Conservation (phyloP, 495 filamentous ascomycete genomes). For the Aspergillus wentii region DNA sequence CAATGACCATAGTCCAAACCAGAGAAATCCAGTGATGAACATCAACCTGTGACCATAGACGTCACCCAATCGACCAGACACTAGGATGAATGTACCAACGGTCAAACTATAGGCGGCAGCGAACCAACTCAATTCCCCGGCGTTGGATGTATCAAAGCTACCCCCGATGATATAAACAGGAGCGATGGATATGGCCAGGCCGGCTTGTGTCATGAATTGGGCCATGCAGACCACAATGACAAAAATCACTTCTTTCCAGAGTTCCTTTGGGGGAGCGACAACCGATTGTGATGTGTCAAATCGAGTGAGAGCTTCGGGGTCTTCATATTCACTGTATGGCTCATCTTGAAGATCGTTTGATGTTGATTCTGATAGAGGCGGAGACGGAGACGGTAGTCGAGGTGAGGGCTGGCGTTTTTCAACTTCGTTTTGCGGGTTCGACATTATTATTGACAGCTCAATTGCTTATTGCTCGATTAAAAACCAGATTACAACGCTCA, state of each 20-base stretch:
- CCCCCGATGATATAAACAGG: slow-evolving; percentile 40
- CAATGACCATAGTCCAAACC: slow-evolving; percentile 57
- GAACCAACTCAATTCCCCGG: slow-evolving; percentile 42
- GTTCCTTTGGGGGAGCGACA: slow-evolving; percentile 6
- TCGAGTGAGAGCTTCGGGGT: slow-evolving; percentile 12
- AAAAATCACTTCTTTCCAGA: slow-evolving; percentile 32
- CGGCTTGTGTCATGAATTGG: slow-evolving; percentile 44
- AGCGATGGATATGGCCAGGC: slow-evolving; percentile 34
- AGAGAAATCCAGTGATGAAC: slow-evolving; percentile 56
- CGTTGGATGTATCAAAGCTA: slow-evolving; percentile 33
- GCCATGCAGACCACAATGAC: slow-evolving; percentile 41
- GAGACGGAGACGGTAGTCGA: slow-evolving; percentile 1
- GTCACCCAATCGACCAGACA: slow-evolving; percentile 60
- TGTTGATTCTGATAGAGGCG: background rate
- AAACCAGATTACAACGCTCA: no score
- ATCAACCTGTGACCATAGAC: slow-evolving; percentile 58
- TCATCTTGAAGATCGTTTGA: slow-evolving; percentile 8
- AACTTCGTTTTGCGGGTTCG: no score
- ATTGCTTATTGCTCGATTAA: no score
- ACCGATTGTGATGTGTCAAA: slow-evolving; percentile 15
- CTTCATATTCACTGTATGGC: slow-evolving; percentile 1
- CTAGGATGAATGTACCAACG: slow-evolving; percentile 61
- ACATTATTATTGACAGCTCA: no score
- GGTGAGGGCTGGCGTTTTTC: no score
- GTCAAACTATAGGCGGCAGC: slow-evolving; percentile 50